phyloP scores from a whole-genome alignment of 768 basidiomycete genomes.

The Pluteus cervinus region DNA sequence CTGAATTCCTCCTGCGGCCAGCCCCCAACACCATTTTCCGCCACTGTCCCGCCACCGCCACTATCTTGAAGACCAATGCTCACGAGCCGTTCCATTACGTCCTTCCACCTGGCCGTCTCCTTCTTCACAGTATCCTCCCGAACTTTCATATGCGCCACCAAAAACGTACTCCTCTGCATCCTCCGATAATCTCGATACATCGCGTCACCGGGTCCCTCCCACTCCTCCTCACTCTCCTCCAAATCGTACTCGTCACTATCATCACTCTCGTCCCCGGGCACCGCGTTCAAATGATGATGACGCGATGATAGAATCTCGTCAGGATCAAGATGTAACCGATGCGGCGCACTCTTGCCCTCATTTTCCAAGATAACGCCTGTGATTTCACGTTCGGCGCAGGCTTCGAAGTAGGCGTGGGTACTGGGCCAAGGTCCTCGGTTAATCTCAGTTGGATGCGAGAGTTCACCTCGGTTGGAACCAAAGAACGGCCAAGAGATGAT shows the following conservation, averaged over 20 bases:
- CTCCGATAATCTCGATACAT: slow-evolving; percentile 84
- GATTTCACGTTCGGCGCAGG: slow-evolving; percentile 70
- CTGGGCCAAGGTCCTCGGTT: slow-evolving; percentile 77
- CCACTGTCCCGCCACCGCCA: too few species aligned
- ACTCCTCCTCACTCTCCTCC: slow-evolving; percentile 75
- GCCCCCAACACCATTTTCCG: too few species aligned
- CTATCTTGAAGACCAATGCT: too few species aligned
- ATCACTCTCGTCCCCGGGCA: slow-evolving; percentile 70
- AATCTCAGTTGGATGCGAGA: slow-evolving; percentile 60
- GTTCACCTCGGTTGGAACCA: slow-evolving; percentile 74
- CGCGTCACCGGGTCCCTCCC: slow-evolving; percentile 68
- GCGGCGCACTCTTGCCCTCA: slow-evolving; percentile 71
- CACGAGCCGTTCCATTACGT: slow-evolving; percentile 55
- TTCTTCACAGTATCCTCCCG: slow-evolving; percentile 56
- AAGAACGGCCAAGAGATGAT: slow-evolving; percentile 93
- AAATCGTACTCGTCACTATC: slow-evolving; percentile 76
- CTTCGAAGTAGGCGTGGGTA: slow-evolving; percentile 51
- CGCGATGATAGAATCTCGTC: slow-evolving; percentile 67
- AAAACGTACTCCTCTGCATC: slow-evolving; percentile 74
- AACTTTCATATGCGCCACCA: slow-evolving; percentile 61
- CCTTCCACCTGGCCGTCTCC: slow-evolving; percentile 71
- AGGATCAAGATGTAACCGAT: slow-evolving; percentile 75
- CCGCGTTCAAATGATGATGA: slow-evolving; percentile 61
- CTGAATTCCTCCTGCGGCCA: slow-evolving; percentile 59
- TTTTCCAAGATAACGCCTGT: slow-evolving; percentile 69